Base-by-base conservation (phyloP, 2,329 filamentous ascomycete species). In the Paecilomyces dactylethromorphus region DNA sequence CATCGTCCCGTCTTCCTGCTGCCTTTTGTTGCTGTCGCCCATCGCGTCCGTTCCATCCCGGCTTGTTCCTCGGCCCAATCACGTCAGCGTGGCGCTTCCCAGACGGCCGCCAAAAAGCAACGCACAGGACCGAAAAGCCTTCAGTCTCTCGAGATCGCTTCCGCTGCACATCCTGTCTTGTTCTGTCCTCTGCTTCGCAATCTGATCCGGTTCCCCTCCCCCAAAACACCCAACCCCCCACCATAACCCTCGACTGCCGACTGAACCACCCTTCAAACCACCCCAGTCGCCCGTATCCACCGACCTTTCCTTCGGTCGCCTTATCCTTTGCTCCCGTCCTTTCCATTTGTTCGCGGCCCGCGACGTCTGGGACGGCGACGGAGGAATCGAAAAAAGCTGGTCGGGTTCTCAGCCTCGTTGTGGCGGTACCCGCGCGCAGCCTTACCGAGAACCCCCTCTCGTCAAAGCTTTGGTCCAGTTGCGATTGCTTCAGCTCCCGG, bases 401-500 rank as follows among this genome's bases (percentile, higher is more conserved):
- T 52, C 49, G 18, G 21, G 50, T 39, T 52, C 50, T 24, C 50
- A 52, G 50, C 50, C 50, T 52, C 50, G 35, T 29, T 52, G 50
- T 52, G 50, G 50, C 50, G 50, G 50, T 52, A 52, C 49, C 18
- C 49, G 49, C 24, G 49, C 24, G 49, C 50, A 52, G 50, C 24
- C 60, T 59, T 60, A 62, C 64, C 62, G 35, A 39, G 35, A 39
- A 39, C 35, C 35, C 35, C 35, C 35, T 54, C 35, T 24, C 26
- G 55, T 56, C 55, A 45, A 56, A 45, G 55, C 55, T 35, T 53
- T 49, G 54, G 50, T 45, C 60, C 61, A 64, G 58, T 39, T 61
- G 58, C 55, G 63, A 66, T 65, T 67, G 45, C 65, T 68, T 67
- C 60, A 63, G 65, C 59, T 58, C 64, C 68, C 64, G 66, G 64